These are phyloP conservation scores for Hypoxylon fuscum DNA, from an alignment of 495 filamentous ascomycete species.

Conservation along the genomic window DNA sequence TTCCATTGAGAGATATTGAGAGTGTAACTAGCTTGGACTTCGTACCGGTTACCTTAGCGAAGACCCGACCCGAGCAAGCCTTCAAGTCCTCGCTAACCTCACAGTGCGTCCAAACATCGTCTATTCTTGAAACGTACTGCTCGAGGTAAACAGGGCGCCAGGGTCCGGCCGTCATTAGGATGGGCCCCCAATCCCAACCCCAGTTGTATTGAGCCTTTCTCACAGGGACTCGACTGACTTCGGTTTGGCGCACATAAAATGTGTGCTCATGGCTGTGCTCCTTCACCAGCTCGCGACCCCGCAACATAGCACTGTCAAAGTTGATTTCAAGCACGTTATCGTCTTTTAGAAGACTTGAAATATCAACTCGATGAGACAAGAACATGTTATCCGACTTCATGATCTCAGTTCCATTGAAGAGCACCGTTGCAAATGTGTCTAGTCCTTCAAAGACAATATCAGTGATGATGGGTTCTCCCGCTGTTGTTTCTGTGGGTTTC, in stretches of 20 bases:
- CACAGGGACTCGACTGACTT: constrained; percentile 52
- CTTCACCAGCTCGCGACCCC: constrained; percentile 51
- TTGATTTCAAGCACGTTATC: constrained; percentile 50
- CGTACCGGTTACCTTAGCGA: constrained; percentile 62
- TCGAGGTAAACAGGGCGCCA: constrained; percentile 76
- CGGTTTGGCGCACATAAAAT: constrained; percentile 58
- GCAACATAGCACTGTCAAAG: constrained; percentile 54
- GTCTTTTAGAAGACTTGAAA: constrained; percentile 35
- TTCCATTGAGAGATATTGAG: constrained; percentile 54
- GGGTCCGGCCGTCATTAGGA: constrained; percentile 74
- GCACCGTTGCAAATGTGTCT: constrained; percentile 71
- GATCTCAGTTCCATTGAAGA: constrained; percentile 63
- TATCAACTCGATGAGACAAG: constrained; percentile 61
- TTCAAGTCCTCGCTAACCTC: constrained; percentile 58
- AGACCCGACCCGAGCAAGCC: constrained; percentile 40
- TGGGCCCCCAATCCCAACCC: constrained; percentile 88
- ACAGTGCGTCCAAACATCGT: constrained; percentile 64
- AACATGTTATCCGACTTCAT: constrained; percentile 72
- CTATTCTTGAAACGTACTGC: constrained; percentile 57
- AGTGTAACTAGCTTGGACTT: constrained; percentile 38
- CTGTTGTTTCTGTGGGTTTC: constrained; percentile 60
- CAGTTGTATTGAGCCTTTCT: constrained; percentile 70
- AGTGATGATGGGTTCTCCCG: constrained; percentile 45
- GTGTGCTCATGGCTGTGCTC: constrained; percentile 55
- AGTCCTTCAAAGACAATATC: constrained; percentile 69